Evolutionary conservation across 73 alveolate genomes (phyloP).

Genomic region (Tetrahymena thermophila): DNA sequence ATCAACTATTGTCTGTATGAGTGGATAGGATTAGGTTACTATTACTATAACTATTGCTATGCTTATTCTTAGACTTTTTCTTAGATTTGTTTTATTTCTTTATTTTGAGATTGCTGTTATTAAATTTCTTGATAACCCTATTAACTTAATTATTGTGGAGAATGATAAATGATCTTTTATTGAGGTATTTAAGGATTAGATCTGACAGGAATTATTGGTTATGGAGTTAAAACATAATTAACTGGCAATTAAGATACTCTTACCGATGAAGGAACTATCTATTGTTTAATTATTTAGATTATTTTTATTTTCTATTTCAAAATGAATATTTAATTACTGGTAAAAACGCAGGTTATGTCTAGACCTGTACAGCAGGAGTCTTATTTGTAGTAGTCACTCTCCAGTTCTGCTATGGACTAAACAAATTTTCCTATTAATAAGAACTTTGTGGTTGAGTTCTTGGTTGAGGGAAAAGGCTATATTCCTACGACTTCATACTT

Average conservation of each 20-base stretch:
- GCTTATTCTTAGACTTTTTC: too few species aligned
- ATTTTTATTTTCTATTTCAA: background rate
- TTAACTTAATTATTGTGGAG: background rate
- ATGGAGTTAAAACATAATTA: background rate
- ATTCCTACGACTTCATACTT: background rate
- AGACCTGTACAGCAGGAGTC: background rate
- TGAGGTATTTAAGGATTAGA: background rate
- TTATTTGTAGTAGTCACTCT: background rate
- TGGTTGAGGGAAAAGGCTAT: background rate
- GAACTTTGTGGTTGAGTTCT: background rate
- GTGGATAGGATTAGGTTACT: background rate
- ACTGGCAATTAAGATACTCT: background rate
- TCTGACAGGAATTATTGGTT: background rate
- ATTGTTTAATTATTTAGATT: background rate
- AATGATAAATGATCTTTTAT: background rate
- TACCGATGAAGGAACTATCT: background rate
- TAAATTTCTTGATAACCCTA: background rate
- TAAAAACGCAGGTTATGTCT: background rate
- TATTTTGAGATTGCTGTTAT: background rate
- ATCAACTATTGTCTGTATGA: background rate
- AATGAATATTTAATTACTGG: background rate
- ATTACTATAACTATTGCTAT: background rate
- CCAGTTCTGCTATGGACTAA: background rate
- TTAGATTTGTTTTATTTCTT: too few species aligned
- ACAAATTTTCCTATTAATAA: background rate